Conservation (phyloP, 2,329 filamentous ascomycete species). For the Colletotrichum tropicicola region DNA sequence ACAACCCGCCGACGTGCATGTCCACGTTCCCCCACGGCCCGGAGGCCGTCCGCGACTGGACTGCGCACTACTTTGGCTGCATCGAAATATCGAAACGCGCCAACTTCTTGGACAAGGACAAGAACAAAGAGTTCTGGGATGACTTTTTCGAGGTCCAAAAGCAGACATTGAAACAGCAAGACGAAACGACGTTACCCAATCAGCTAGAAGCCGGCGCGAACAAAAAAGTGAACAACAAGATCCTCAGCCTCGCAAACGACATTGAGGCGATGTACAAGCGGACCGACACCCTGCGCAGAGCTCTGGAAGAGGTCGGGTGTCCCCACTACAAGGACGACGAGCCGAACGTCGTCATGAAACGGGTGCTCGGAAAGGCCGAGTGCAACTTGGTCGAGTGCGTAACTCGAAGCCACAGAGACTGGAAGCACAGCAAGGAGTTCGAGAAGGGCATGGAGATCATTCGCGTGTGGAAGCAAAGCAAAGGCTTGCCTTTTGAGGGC, state of each 20-base stretch:
- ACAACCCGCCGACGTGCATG: neutral
- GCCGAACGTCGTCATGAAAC: neutral
- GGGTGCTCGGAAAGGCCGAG: too few relatives aligned
- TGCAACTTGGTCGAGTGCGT: neutral
- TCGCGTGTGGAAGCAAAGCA: neutral
- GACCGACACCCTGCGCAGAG: neutral
- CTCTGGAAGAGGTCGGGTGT: neutral
- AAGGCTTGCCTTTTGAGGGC: neutral
- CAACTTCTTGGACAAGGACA: neutral
- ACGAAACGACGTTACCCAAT: neutral
- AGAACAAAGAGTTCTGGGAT: neutral
- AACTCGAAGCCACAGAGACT: neutral
- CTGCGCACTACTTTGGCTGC: conserved; percentile 11
- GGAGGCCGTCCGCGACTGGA: neutral
- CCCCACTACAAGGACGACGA: too few relatives aligned
- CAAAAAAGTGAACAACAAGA: neutral
- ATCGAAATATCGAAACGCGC: neutral
- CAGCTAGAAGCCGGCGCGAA: neutral
- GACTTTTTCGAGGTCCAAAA: neutral
- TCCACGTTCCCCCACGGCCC: neutral
- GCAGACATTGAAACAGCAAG: neutral
- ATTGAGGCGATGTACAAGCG: conserved; percentile 2
- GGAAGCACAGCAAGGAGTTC: neutral
- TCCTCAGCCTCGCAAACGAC: neutral
- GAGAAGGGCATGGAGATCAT: neutral